Conservation (phyloP, 1,139 yeast species). For the Magnusiomyces paraingens region DNA sequence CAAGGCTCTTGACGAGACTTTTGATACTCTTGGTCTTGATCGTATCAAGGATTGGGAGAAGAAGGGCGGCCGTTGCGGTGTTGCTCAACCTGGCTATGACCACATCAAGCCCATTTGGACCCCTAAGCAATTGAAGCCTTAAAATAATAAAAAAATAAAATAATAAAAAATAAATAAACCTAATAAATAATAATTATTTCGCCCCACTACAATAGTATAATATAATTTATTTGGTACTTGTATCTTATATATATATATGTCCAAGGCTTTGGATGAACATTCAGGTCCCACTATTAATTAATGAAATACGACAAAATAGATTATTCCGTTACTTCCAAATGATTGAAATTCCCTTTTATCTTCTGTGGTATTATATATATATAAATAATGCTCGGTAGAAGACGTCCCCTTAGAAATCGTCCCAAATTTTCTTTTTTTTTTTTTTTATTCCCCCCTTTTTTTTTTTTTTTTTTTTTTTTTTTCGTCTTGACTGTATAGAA, state of each 20-base stretch:
- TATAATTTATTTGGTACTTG: not conserved
- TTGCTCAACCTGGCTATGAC: constrained; percentile 47
- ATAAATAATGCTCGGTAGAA: too few relatives aligned
- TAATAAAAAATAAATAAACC: not conserved
- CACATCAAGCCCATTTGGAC: constrained; percentile 69
- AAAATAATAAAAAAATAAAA: too few relatives aligned
- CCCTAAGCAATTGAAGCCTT: constrained; percentile 50
- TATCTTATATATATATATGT: not conserved
- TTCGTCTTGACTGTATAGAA: not conserved
- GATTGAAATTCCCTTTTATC: too few relatives aligned
- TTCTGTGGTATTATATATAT: too few relatives aligned
- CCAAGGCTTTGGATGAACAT: not conserved
- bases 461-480: not conserved
- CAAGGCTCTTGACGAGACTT: constrained; percentile 73
- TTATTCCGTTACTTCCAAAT: too few relatives aligned
- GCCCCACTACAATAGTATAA: too few relatives aligned
- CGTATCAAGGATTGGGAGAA: constrained; percentile 73
- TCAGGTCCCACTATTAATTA: too few relatives aligned
- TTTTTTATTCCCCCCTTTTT: not conserved
- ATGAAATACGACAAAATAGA: too few relatives aligned
- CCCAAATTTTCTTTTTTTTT: not conserved
- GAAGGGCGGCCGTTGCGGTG: constrained; percentile 84
- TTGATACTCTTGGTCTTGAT: constrained; percentile 64
- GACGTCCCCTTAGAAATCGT: too few relatives aligned
- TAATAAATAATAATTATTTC: too few relatives aligned